Percentiles rank a stretch among this genome's conserved stretches.
These are phyloP conservation scores for Sphaerulina vaccinii DNA, from an alignment of 2,329 filamentous ascomycete species.

Conservation along the genomic window DNA sequence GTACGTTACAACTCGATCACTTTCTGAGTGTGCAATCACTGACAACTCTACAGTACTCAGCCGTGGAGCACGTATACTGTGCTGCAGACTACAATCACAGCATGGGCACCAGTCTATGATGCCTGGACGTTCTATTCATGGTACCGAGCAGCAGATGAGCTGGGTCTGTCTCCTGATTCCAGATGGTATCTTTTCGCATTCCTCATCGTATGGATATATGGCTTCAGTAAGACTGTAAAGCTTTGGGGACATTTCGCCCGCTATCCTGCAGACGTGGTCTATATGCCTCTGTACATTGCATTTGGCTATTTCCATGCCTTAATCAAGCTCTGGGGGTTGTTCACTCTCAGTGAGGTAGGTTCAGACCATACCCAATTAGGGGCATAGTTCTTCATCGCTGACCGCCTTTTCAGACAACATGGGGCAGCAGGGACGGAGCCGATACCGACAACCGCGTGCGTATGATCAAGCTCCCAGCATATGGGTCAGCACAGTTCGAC, in stretches of 20 bases:
- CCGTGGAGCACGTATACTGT: slow-evolving; percentile 92
- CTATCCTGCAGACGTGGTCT: slow-evolving; percentile 76
- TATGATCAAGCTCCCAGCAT: slow-evolving; percentile 51
- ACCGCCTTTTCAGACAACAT: slow-evolving; percentile 68
- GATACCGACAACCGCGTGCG: slow-evolving; percentile 77
- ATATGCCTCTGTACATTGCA: slow-evolving; percentile 78
- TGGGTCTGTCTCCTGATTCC: slow-evolving; percentile 24
- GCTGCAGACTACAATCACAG: slow-evolving; percentile 88
- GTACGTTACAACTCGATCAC: slow-evolving; percentile 57
- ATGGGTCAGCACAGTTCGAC: slow-evolving; percentile 27
- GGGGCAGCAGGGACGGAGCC: slow-evolving; percentile 90
- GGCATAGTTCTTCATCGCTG: slow-evolving; percentile 19
- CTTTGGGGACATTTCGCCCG: slow-evolving; percentile 80
- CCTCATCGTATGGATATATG: slow-evolving; percentile 68
- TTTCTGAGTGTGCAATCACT: slow-evolving; percentile 15
- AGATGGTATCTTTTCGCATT: slow-evolving; percentile 55
- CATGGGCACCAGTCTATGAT: slow-evolving; percentile 78
- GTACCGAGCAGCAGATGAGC: slow-evolving; percentile 62
- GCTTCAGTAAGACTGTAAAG: slow-evolving; percentile 90
- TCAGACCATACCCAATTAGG: slow-evolving; percentile 16
- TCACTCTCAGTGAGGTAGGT: slow-evolving; percentile 70
- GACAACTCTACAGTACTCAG: slow-evolving; percentile 64
- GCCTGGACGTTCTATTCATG: slow-evolving; percentile 68
- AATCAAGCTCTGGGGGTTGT: slow-evolving; percentile 85
- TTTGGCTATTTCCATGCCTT: slow-evolving; percentile 93